Evolutionary conservation across 768 basidiomycete species (phyloP).

Genomic region (Lactifluus volemus): DNA sequence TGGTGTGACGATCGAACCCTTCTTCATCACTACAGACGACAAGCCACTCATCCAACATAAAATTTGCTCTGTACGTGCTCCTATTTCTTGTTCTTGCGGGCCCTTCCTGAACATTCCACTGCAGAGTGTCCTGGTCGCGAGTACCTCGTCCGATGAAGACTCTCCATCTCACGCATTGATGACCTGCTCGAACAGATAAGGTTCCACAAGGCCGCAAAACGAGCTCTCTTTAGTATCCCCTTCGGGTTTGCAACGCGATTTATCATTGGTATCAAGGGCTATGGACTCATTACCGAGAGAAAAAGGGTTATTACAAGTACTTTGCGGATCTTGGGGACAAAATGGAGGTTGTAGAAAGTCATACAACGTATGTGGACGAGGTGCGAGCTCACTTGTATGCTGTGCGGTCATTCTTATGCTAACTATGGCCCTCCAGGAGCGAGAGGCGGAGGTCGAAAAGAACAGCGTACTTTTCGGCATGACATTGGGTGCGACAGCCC

Average conservation of each 20-base stretch:
- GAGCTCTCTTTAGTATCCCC: conserved; percentile 73
- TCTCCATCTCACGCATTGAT: conserved; percentile 69
- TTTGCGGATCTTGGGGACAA: conserved; percentile 71
- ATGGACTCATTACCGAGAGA: conserved; percentile 82
- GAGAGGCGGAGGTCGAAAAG: conserved; percentile 31
- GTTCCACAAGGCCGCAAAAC: conserved; percentile 75
- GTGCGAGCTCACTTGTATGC: conserved; percentile 30
- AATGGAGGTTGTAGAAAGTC: conserved; percentile 65
- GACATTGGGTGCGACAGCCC: conserved; percentile 31
- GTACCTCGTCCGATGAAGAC: conserved; percentile 45
- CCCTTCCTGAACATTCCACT: not conserved
- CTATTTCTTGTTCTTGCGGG: not conserved
- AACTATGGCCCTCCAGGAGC: conserved; percentile 21
- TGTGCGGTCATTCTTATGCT: not conserved
- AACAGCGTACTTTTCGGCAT: conserved; percentile 33
- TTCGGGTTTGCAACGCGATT: conserved; percentile 70
- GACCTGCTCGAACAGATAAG: conserved; percentile 75
- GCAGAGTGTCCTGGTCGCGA: conserved; percentile 53
- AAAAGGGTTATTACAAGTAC: conserved; percentile 79
- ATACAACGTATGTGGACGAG: conserved; percentile 71
- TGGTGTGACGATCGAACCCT: conserved; percentile 75
- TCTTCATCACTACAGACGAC: conserved; percentile 70
- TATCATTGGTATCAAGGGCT: conserved; percentile 81
- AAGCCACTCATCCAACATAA: conserved; percentile 62
- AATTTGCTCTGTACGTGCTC: conserved; percentile 63